Evolutionary conservation across 148 eudicot species (phyloP).

Genomic region (Vaccinium darrowii): DNA sequence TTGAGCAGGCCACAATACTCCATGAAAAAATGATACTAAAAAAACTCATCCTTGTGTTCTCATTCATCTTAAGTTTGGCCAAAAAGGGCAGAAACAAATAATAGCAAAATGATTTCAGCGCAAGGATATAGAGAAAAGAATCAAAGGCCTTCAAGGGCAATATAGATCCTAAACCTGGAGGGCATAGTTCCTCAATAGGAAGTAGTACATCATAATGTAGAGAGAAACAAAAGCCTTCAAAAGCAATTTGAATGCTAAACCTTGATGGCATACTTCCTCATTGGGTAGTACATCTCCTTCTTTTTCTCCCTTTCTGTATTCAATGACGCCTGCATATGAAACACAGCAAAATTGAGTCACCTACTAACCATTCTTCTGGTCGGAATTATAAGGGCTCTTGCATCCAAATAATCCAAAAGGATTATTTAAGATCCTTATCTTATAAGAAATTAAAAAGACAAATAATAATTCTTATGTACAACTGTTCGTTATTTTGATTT

Average conservation of each 20-base stretch:
- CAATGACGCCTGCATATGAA: constrained; percentile 50
- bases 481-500: background rate
- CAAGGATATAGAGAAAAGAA: background rate
- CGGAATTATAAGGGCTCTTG: background rate
- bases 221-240: background rate
- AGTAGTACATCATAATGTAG: constrained; percentile 44
- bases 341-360: background rate
- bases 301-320: constrained; percentile 72
- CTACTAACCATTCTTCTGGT: background rate
- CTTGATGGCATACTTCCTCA: constrained; percentile 83
- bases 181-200: constrained; percentile 67
- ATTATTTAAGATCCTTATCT: background rate
- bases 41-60: background rate
- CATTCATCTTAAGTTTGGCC: background rate
- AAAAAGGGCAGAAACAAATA: background rate
- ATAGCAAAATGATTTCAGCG: background rate
- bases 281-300: constrained; percentile 67
- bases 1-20: background rate
- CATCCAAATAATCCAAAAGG: background rate
- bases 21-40: too few species aligned
- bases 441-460: background rate
- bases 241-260: constrained; percentile 36
- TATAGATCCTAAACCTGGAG: constrained; percentile 54
- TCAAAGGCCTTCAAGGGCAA: background rate
- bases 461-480: background rate